A percentile compares a stretch with the other conserved stretches of the same genome.
phyloP scores from a whole-genome alignment of 179 eudicot genomes.

The Pouteria campechiana region DNA sequence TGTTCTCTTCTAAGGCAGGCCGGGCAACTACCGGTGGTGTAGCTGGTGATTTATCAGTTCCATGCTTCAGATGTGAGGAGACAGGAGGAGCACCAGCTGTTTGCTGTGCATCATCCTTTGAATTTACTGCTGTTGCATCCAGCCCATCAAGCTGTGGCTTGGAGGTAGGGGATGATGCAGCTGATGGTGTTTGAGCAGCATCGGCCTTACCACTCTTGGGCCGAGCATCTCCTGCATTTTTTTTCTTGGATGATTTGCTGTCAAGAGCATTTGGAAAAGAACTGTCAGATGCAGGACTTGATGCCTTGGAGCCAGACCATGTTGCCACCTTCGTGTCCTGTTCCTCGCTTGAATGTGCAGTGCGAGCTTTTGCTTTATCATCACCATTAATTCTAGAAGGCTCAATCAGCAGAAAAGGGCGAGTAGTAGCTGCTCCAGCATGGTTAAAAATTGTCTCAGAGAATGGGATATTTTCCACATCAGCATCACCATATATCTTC shows the following conservation, averaged over 20 bases:
- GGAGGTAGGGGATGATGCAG: slow-evolving; percentile 1
- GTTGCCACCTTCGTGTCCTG: slow-evolving; percentile 16
- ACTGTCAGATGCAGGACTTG: not conserved
- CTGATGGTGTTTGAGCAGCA: no score
- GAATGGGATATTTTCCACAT: slow-evolving; percentile 24
- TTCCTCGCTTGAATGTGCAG: slow-evolving; percentile 13
- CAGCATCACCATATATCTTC: slow-evolving; percentile 32
- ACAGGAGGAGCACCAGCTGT: slow-evolving; percentile 6
- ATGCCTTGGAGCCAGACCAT: slow-evolving; percentile 1
- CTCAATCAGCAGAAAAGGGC: slow-evolving; percentile 35
- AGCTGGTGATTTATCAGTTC: slow-evolving; percentile 8
- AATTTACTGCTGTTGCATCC: slow-evolving; percentile 5
- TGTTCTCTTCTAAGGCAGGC: slow-evolving; percentile 45
- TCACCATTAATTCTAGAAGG: slow-evolving; percentile 31
- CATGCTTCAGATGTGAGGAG: slow-evolving; percentile 18
- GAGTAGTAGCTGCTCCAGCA: slow-evolving; percentile 19
- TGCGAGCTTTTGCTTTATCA: slow-evolving; percentile 27
- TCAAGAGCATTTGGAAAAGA: no score
- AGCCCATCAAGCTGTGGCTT: not conserved
- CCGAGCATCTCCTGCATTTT: no score
- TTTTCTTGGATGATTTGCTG: no score
- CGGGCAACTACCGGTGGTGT: slow-evolving; percentile 10
- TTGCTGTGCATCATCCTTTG: not conserved
- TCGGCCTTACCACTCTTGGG: no score
- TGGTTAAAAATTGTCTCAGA: slow-evolving; percentile 17